Conservation (phyloP, 805 yeast species). For the Nadsonia fulvescens region DNA sequence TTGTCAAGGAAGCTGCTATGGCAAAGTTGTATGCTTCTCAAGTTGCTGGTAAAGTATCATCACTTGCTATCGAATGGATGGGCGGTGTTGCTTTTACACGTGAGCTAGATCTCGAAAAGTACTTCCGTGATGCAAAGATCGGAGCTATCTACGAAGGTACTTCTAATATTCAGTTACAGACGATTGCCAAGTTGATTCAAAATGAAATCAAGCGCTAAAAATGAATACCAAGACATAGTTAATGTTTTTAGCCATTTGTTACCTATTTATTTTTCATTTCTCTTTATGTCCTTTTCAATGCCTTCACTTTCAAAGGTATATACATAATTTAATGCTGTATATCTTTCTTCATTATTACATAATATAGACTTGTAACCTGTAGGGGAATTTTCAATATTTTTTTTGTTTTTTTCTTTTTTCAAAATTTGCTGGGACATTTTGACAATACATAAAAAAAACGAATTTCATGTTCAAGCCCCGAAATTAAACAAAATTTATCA, state of each 20-base stretch:
- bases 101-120: conserved; percentile 25
- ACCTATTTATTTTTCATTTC: neutral
- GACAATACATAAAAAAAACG: too few relatives aligned
- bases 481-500: too few relatives aligned
- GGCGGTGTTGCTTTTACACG: conserved; percentile 30
- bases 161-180: conserved; percentile 25
- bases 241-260: conserved; percentile 4
- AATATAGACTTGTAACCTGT: too few relatives aligned
- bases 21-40: conserved; percentile 25
- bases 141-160: conserved; percentile 29
- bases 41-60: conserved; percentile 23
- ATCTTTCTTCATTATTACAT: too few relatives aligned
- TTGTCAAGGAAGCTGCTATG: conserved; percentile 28
- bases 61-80: conserved; percentile 28
- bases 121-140: conserved; percentile 26
- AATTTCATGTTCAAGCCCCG: too few relatives aligned
- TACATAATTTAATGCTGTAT: too few relatives aligned
- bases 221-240: too few relatives aligned
- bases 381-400: too few relatives aligned
- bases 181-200: conserved; percentile 24
- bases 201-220: too few relatives aligned
- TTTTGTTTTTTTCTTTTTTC: too few relatives aligned
- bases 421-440: too few relatives aligned
- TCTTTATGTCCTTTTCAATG: neutral
- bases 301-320: neutral